phyloP scores from a whole-genome alignment of 2,329 filamentous ascomycete species.

The Coleophoma crateriformis region DNA sequence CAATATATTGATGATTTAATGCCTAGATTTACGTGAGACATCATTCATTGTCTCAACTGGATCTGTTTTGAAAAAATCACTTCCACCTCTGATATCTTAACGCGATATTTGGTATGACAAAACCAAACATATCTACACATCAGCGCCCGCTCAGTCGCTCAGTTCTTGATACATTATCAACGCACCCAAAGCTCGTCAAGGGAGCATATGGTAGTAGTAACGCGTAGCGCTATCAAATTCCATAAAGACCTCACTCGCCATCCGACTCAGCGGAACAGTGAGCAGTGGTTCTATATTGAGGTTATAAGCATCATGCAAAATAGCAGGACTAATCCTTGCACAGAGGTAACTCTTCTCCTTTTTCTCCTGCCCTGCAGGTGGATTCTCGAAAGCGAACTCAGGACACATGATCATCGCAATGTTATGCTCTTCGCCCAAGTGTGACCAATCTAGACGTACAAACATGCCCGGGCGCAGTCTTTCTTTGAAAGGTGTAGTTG shows the following conservation, averaged over 20 bases:
- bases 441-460: constrained; percentile 26
- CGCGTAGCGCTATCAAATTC: constrained; percentile 35
- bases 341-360: constrained; percentile 26
- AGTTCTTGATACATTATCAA: too few species aligned
- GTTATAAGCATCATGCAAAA: constrained; percentile 30
- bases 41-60: too few species aligned
- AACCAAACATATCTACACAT: too few species aligned
- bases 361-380: constrained; percentile 8
- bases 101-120: too few species aligned
- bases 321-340: constrained; percentile 27
- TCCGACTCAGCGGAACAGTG: constrained; percentile 26
- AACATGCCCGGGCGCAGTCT: constrained; percentile 36
- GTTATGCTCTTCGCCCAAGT: background rate
- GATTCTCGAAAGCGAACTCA: constrained; percentile 13
- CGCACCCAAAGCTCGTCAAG: too few species aligned
- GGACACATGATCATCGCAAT: constrained; percentile 19
- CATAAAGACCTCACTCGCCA: constrained; percentile 34
- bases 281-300: constrained; percentile 33
- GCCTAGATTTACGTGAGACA: too few species aligned
- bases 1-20: too few species aligned
- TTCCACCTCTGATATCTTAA: too few species aligned
- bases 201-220: constrained; percentile 28
- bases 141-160: too few species aligned
- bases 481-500: constrained; percentile 27
- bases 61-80: too few species aligned